Percentiles rank a stretch among this genome's conserved stretches.
phyloP scores from a whole-genome alignment of 2,329 filamentous ascomycete genomes.

The Dryadomyces sulphureus region DNA sequence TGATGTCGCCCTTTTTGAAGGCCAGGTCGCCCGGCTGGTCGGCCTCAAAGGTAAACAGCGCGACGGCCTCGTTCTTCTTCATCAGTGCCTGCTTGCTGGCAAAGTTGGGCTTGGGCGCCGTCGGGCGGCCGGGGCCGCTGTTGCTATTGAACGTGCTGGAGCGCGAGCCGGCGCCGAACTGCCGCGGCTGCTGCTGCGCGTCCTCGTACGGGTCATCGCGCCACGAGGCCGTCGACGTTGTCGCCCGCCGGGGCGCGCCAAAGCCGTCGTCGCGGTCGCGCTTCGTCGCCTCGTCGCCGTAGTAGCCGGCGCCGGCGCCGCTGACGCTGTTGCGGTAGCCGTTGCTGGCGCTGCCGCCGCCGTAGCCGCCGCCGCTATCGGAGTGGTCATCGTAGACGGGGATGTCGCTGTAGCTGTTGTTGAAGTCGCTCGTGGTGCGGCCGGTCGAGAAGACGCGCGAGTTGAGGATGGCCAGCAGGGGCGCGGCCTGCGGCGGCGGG shows the following conservation, averaged over 20 bases:
- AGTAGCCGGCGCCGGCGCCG: constrained; percentile 5
- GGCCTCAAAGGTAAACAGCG: constrained; percentile 85
- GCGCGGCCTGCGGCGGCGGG: constrained; percentile 67
- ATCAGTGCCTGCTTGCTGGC: constrained; percentile 38
- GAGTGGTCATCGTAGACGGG: constrained; percentile 76
- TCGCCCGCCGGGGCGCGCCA: constrained; percentile 46
- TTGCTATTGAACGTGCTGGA: constrained; percentile 34
- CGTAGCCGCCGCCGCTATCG: constrained; percentile 63
- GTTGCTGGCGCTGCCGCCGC: constrained; percentile 35
- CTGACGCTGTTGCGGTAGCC: constrained; percentile 45
- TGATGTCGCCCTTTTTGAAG: constrained; percentile 95
- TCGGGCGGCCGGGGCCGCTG: constrained; percentile 56
- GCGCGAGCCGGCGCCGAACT: constrained; percentile 25
- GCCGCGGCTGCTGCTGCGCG: constrained; percentile 12
- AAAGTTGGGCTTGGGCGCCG: constrained; percentile 83
- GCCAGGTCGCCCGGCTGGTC: constrained; percentile 85
- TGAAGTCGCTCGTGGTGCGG: constrained; percentile 24
- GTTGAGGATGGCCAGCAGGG: constrained; percentile 73
- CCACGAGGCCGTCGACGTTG: constrained; percentile 35
- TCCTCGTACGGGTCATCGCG: constrained; percentile 60
- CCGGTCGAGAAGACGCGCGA: constrained; percentile 65
- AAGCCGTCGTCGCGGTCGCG: constrained; percentile 26
- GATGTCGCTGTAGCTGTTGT: constrained; percentile 73
- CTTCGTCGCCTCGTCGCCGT: background rate
- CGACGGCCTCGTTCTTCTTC: constrained; percentile 69